These are phyloP conservation scores for Globisporangium echinulatum DNA, from an alignment of 352 stramenopile genomes.

Conservation along the genomic window DNA sequence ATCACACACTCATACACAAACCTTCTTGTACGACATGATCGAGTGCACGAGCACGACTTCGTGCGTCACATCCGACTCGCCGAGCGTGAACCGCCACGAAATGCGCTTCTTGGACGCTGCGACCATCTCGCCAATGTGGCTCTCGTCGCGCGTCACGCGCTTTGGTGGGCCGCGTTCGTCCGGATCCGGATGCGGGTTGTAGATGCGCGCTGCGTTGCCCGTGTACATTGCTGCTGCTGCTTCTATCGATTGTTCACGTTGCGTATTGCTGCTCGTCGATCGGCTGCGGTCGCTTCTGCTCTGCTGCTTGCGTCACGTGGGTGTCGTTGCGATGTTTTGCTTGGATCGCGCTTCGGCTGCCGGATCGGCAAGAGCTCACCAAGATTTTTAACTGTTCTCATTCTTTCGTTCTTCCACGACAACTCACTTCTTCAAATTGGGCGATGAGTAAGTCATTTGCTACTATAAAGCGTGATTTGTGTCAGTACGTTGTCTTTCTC, in stretches of 20 bases:
- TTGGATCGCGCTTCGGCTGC: no score
- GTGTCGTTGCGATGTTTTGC: background rate
- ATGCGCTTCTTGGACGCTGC: conserved; percentile 81
- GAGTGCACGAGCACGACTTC: conserved; percentile 78
- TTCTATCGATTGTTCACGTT: no score
- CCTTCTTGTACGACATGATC: conserved; percentile 85
- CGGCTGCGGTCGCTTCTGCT: background rate
- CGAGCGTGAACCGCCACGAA: conserved; percentile 80
- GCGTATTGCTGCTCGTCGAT: background rate
- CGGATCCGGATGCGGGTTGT: conserved; percentile 64
- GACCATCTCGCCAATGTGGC: conserved; percentile 75
- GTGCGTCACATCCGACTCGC: conserved; percentile 63
- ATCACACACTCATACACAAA: no score
- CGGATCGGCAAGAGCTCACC: no score
- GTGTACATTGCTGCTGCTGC: conserved; percentile 41
- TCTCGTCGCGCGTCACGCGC: conserved; percentile 64
- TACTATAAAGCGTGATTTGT: no score
- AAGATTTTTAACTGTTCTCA: no score
- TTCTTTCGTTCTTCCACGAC: no score
- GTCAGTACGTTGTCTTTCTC: no score
- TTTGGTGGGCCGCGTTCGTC: conserved; percentile 63
- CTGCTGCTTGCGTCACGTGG: background rate
- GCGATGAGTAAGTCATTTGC: no score
- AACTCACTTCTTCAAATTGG: no score
- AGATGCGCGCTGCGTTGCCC: conserved; percentile 45